Conservation (phyloP, 257 asterid species). For the Echium plantagineum region DNA sequence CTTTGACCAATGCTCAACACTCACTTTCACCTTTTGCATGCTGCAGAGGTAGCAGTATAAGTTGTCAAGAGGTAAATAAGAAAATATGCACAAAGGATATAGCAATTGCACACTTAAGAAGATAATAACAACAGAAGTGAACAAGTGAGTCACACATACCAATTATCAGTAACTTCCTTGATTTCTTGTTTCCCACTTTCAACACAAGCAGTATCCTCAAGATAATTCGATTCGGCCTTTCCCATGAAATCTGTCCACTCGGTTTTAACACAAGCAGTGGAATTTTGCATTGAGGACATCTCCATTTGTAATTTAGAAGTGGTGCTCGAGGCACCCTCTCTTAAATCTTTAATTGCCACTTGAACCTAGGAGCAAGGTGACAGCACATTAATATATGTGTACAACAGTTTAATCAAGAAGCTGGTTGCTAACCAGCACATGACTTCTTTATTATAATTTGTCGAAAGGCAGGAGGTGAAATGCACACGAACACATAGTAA, state of each 20-base stretch:
- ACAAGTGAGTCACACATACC: constrained; percentile 30
- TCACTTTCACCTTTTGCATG: constrained; percentile 68
- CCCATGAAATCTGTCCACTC: constrained; percentile 58
- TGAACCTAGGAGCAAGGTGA: constrained; percentile 43
- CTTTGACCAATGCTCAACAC: constrained; percentile 70
- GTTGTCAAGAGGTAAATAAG: neutral
- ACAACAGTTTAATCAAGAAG: neutral
- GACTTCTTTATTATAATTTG: neutral
- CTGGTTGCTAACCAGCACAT: neutral
- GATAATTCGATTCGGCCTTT: constrained; percentile 54
- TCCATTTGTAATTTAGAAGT: constrained; percentile 66
- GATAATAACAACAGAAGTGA: neutral
- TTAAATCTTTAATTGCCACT: constrained; percentile 60
- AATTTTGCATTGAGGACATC: constrained; percentile 78
- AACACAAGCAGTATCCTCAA: constrained; percentile 64
- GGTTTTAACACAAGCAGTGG: constrained; percentile 48
- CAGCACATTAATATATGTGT: neutral
- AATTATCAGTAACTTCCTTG: constrained; percentile 54
- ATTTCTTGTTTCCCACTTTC: constrained; percentile 58
- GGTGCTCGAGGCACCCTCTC: constrained; percentile 68
- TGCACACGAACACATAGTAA: no score
- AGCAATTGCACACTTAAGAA: neutral
- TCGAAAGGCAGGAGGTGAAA: neutral
- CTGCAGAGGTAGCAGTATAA: constrained; percentile 28
- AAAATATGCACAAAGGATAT: constrained; percentile 5